A percentile compares a stretch with the other conserved stretches of the same genome.
Evolutionary conservation across 78 protist species (phyloP).

Genomic region (Chrysochromulina parva): DNA sequence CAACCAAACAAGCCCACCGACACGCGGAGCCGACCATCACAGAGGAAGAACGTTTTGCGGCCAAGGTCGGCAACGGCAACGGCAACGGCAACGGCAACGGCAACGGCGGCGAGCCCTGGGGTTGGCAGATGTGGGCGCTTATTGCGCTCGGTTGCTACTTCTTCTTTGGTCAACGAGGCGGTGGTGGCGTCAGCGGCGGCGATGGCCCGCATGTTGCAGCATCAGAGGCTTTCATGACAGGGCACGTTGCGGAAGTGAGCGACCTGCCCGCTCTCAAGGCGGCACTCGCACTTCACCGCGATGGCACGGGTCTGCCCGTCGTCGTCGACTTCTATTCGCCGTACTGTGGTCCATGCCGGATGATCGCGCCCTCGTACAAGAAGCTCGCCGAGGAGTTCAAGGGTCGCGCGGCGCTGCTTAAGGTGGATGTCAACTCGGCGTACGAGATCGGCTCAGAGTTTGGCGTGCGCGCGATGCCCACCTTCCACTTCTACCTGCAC

Average conservation of each 20-base stretch:
- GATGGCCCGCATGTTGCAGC: no score
- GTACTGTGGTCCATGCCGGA: slow-evolving; percentile 8
- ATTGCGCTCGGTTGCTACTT: no score
- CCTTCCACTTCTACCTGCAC: slow-evolving; percentile 11
- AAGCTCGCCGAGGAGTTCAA: neutral
- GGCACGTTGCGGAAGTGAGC: neutral
- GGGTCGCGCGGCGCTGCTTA: neutral
- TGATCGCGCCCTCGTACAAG: neutral
- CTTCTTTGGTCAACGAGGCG: no score
- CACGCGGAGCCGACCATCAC: no score
- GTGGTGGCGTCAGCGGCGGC: no score
- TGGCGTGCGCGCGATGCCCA: slow-evolving; percentile 29
- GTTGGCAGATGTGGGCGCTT: no score
- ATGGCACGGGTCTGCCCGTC: neutral
- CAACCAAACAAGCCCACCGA: no score
- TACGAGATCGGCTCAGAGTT: neutral
- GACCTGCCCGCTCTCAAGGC: neutral
- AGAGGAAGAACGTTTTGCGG: no score
- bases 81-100: no score
- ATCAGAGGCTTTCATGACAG: neutral
- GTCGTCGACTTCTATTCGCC: neutral
- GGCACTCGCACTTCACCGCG: neutral
- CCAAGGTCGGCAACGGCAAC: no score
- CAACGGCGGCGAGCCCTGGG: no score
- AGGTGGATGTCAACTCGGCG: neutral